phyloP scores from a whole-genome alignment of 768 basidiomycete species.

The Trametes cinnabarina region DNA sequence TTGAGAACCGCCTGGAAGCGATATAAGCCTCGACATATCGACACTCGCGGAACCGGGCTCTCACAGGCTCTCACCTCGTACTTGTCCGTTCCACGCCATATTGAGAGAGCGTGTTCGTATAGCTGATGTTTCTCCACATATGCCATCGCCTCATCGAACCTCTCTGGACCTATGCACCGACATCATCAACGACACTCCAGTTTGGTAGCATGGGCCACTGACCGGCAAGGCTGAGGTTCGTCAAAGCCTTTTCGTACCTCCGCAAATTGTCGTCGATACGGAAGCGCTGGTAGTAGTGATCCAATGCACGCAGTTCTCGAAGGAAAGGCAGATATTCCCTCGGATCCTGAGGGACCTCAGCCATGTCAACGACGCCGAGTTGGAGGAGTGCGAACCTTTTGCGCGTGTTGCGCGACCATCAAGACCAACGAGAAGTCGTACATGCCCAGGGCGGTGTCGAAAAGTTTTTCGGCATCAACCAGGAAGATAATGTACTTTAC shows the following conservation, averaged over 20 bases:
- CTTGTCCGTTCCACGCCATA: constrained; percentile 68
- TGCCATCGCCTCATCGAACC: constrained; percentile 75
- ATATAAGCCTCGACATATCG: too few species aligned
- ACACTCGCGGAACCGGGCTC: not conserved
- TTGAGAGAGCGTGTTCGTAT: constrained; percentile 66
- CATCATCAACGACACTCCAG: not conserved
- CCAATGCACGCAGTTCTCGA: constrained; percentile 77
- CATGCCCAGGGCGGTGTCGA: constrained; percentile 96
- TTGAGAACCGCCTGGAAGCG: constrained; percentile 56
- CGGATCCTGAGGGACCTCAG: constrained; percentile 65
- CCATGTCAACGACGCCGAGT: not conserved
- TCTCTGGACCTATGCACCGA: constrained; percentile 48
- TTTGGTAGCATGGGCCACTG: constrained; percentile 7
- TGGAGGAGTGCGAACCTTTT: constrained; percentile 62
- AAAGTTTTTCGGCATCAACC: constrained; percentile 86
- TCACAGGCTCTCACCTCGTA: constrained; percentile 48
- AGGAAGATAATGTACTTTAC: constrained; percentile 99
- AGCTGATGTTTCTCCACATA: constrained; percentile 81
- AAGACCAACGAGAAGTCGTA: constrained; percentile 96
- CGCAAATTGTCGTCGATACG: constrained; percentile 91
- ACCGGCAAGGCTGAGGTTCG: constrained; percentile 76
- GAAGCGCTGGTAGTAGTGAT: constrained; percentile 81
- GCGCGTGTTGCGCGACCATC: constrained; percentile 95
- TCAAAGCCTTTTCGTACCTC: constrained; percentile 70
- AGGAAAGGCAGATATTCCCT: constrained; percentile 97